These are phyloP conservation scores for Tolypocladium sp. DNA, from an alignment of 2,329 filamentous ascomycete species.

Conservation along the genomic window DNA sequence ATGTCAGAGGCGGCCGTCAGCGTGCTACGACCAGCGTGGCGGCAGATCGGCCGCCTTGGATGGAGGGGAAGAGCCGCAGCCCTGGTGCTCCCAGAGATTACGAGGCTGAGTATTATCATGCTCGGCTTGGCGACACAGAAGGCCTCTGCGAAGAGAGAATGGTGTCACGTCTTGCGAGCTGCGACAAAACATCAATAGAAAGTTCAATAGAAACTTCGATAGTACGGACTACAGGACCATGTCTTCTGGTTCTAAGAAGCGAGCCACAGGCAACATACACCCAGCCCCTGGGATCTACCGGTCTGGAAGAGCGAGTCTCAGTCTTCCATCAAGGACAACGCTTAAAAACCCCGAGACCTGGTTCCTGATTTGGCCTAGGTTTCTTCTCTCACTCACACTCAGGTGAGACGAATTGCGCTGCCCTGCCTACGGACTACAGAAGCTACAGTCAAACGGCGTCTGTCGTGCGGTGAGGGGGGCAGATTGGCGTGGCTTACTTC, in stretches of 20 bases:
- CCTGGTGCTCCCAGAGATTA: background rate
- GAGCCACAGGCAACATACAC: background rate
- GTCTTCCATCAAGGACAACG: background rate
- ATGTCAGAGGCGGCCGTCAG: background rate
- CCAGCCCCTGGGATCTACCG: background rate
- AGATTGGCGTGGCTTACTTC: background rate
- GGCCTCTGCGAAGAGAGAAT: background rate
- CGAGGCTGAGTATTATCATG: background rate
- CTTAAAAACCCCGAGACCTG: background rate
- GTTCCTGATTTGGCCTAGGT: constrained; percentile 5
- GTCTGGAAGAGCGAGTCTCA: background rate
- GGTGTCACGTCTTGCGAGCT: background rate
- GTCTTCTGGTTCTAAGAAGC: too few species aligned
- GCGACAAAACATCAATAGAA: background rate
- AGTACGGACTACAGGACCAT: background rate
- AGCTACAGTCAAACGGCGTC: constrained; percentile 2
- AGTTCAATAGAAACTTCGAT: background rate
- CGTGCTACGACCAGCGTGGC: background rate
- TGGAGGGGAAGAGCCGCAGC: background rate
- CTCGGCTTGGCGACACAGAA: background rate
- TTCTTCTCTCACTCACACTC: constrained; percentile 8
- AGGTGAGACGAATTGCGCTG: constrained; percentile 2
- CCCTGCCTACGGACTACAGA: constrained; percentile 2
- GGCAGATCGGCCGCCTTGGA: background rate
- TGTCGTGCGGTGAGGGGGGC: background rate